Evolutionary conservation across 2,329 filamentous ascomycete genomes (phyloP).

Genomic region (Ophiostoma australiae): DNA sequence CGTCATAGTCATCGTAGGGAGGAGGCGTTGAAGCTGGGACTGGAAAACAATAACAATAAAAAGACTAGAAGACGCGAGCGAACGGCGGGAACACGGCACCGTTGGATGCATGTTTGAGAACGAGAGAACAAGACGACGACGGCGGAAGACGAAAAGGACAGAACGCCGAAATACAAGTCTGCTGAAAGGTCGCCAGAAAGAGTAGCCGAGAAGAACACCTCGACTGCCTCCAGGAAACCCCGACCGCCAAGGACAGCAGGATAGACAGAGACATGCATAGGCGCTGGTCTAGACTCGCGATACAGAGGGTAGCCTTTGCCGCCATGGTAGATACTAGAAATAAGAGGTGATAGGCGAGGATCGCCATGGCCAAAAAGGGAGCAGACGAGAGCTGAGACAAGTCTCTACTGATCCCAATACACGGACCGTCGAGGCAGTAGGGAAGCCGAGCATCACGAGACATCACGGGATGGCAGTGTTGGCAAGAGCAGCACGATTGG

Average conservation of each 20-base stretch:
- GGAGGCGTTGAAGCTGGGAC: not conserved
- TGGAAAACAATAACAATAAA: not conserved
- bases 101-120: not conserved
- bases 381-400: not conserved
- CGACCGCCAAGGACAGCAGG: not conserved
- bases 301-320: not conserved
- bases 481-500: too few species aligned
- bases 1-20: not conserved
- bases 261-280: conserved; percentile 4
- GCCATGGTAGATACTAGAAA: not conserved
- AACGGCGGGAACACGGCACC: not conserved
- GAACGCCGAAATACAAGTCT: not conserved
- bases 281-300: conserved; percentile 3
- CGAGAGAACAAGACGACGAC: not conserved
- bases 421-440: not conserved
- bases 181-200: not conserved
- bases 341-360: not conserved
- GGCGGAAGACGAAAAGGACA: not conserved
- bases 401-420: not conserved
- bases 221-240: not conserved
- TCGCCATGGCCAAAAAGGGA: not conserved
- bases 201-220: not conserved
- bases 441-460: not conserved
- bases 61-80: not conserved
- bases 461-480: not conserved